Percentiles rank a stretch among this genome's conserved stretches.
phyloP scores from a whole-genome alignment of 2,329 filamentous ascomycete genomes.

The Diaporthe sp. region DNA sequence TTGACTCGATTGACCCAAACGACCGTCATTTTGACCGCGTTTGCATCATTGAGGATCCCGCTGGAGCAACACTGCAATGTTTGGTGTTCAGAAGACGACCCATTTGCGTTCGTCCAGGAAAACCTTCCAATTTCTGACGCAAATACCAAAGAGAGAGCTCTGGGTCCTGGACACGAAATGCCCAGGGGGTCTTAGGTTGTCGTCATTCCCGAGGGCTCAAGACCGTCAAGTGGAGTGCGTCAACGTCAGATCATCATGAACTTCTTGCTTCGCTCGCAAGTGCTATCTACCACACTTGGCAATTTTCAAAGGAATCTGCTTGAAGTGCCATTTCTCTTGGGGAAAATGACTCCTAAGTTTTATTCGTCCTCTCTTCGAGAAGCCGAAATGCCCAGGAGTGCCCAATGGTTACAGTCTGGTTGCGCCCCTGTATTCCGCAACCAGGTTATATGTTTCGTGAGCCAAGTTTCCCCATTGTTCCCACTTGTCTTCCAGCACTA shows the following conservation, averaged over 20 bases:
- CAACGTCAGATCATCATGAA: not conserved
- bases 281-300: not conserved
- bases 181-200: not conserved
- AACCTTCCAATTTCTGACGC: no score
- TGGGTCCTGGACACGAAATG: not conserved
- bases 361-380: not conserved
- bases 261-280: not conserved
- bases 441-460: not conserved
- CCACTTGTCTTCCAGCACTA: not conserved
- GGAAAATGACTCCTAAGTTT: no score
- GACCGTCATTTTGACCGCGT: not conserved
- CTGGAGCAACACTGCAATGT: not conserved
- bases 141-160: not conserved
- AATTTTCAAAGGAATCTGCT: not conserved
- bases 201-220: not conserved
- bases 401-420: not conserved
- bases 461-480: conserved; percentile 15
- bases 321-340: not conserved
- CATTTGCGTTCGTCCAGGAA: not conserved
- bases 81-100: not conserved
- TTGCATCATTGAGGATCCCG: not conserved
- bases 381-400: no score
- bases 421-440: conserved; percentile 11
- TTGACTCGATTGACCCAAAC: no score
- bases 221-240: conserved; percentile 11